Evolutionary conservation across 306 rosid species (phyloP), one percentile per base, ranked within the genome.

Genomic region (Trifolium pratense): DNA sequence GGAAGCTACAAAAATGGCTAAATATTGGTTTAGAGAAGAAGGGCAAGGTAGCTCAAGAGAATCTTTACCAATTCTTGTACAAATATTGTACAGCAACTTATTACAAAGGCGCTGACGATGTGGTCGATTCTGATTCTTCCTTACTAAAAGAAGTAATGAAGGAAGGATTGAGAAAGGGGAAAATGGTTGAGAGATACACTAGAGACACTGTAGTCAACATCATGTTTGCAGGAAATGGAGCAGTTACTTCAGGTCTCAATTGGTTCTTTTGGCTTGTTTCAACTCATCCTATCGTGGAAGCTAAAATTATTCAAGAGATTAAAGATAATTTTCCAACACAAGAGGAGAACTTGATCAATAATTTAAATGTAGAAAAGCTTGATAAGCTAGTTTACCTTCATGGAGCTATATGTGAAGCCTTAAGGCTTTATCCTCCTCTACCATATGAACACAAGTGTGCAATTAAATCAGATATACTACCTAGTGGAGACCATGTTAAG

Each of bases 181-280:
- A 29, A 59, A 59, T 26, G 17, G n/a, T 1, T 49, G 53, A 31
- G 39, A 74, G 63, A 2, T 49, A 48, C 36, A 8, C 63, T 3
- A 62, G 64, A 74, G 78, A 74, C 40, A 63, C 23, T 15, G 29
- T 62, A 14, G 0, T 63, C 18, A 34, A 25, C 9, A 29, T 62
- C 11, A 0, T 74, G 11, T 7, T 5, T 3, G 78, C 71, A 4
- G 78, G 71, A 32, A 36, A 53, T 20, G 17, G 16, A 6, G 36
- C 71, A 32, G 37, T 63, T 15, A 63, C 29, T 63, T 18, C 53
- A 13, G 13, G 63, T 34, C 42, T 74, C 5, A 62, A 13, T 63
- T 74, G 78, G 78, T 74, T 74, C 11, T 74, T 74, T 10, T 74
- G 71, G 78, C 71, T 74, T 7, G 78, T 62, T 63, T 31, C 52